Conservation (phyloP, 768 basidiomycete species). For the Hemileccinum rubropunctum region DNA sequence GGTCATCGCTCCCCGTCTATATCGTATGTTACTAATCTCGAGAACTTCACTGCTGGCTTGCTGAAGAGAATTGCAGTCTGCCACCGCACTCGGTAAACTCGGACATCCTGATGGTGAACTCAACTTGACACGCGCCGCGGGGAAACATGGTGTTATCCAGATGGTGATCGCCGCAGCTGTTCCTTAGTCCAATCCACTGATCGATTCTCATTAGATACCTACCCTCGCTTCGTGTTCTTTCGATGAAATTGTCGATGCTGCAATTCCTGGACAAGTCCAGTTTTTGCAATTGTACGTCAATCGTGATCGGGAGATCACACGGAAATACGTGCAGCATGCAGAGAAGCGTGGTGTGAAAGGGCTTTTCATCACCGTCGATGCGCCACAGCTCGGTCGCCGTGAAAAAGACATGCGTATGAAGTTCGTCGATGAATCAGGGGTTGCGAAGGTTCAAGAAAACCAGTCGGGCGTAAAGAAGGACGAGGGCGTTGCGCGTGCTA, state of each 20-base stretch:
- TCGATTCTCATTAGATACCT: constrained; percentile 74
- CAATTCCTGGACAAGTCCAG: constrained; percentile 70
- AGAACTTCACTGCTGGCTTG: constrained; percentile 22
- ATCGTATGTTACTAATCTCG: constrained; percentile 43
- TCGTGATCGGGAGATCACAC: constrained; percentile 80
- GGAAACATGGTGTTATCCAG: constrained; percentile 67
- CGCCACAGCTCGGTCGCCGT: constrained; percentile 87
- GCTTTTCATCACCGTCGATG: constrained; percentile 93
- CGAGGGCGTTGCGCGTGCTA: constrained; percentile 87
- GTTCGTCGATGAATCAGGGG: constrained; percentile 65
- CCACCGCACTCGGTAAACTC: constrained; percentile 85
- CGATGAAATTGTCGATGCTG: constrained; percentile 85
- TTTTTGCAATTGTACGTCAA: constrained; percentile 91
- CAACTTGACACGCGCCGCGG: constrained; percentile 82
- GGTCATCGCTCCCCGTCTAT: constrained; percentile 70
- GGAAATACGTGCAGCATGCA: constrained; percentile 82
- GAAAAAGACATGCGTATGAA: constrained; percentile 96
- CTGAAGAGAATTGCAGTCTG: constrained; percentile 40
- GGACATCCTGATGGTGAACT: constrained; percentile 93
- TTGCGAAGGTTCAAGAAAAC: constrained; percentile 24
- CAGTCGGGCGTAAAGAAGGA: constrained; percentile 33
- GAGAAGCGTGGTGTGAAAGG: constrained; percentile 84
- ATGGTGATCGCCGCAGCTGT: constrained; percentile 43
- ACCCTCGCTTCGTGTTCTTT: constrained; percentile 91
- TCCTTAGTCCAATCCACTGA: not conserved